Percentiles rank a stretch among this genome's conserved stretches.
phyloP scores from a whole-genome alignment of 169 alveolate genomes.

The Cystoisospora suis region DNA sequence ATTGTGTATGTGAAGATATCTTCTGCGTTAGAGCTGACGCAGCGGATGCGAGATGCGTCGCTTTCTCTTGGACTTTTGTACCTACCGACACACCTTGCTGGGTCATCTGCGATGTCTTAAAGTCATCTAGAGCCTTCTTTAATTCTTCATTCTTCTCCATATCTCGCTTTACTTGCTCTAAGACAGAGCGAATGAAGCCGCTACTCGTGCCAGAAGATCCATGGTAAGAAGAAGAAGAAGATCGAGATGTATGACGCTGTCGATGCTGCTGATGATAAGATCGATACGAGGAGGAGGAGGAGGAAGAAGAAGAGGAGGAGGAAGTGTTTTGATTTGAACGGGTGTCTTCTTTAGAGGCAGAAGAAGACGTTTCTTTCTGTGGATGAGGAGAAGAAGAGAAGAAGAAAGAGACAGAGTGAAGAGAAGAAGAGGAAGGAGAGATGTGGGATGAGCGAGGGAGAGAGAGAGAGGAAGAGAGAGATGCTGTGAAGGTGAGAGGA shows the following conservation, averaged over 20 bases:
- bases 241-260: too few relatives aligned
- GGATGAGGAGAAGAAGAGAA: background rate
- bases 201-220: background rate
- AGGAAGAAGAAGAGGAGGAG: too few relatives aligned
- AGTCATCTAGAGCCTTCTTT: slow-evolving; percentile 60
- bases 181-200: slow-evolving; percentile 59
- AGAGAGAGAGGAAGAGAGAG: background rate
- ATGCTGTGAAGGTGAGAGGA: background rate
- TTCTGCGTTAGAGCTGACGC: slow-evolving; percentile 43
- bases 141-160: slow-evolving; percentile 59
- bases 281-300: background rate
- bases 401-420: background rate
- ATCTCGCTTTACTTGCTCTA: slow-evolving; percentile 64
- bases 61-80: slow-evolving; percentile 31
- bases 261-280: background rate
- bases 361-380: background rate
- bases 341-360: too few relatives aligned
- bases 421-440: background rate
- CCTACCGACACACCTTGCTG: slow-evolving; percentile 27
- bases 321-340: too few relatives aligned
- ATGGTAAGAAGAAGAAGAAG: background rate
- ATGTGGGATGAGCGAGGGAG: background rate
- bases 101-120: slow-evolving; percentile 44
- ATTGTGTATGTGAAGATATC: slow-evolving; percentile 16
- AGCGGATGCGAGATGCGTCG: slow-evolving; percentile 36